phyloP scores from a whole-genome alignment of 2,329 filamentous ascomycete species.

The Penicillium sp. region DNA sequence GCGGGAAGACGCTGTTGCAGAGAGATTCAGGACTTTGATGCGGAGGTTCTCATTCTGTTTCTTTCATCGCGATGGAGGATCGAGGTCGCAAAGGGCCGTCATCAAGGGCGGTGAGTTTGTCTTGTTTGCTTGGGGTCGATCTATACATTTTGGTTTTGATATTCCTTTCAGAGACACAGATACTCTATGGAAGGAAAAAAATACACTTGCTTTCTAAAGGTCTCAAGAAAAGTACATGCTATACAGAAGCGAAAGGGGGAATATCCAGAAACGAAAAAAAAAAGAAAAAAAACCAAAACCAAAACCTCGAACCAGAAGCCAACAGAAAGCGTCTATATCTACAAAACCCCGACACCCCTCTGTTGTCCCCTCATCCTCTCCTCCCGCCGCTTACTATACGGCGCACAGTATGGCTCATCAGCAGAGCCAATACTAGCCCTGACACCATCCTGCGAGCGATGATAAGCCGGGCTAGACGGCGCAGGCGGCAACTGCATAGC shows the following conservation, averaged over 20 bases:
- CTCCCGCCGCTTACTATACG: slow-evolving; percentile 41
- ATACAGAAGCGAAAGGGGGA: slow-evolving; percentile 15
- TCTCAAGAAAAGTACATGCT: slow-evolving; percentile 8
- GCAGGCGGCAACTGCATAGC: slow-evolving; percentile 42
- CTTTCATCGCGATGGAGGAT: slow-evolving; percentile 2
- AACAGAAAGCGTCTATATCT: neutral
- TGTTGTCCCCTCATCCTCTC: slow-evolving; percentile 38
- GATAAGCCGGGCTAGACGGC: slow-evolving; percentile 38
- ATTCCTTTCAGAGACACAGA: neutral
- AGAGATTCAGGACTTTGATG: neutral
- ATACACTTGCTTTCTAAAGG: neutral
- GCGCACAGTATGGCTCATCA: slow-evolving; percentile 41
- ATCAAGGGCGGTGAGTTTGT: slow-evolving; percentile 25
- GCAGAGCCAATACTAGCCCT: slow-evolving; percentile 38
- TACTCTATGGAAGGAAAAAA: neutral
- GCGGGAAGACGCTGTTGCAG: neutral
- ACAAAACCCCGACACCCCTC: slow-evolving; percentile 34
- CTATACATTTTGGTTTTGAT: neutral
- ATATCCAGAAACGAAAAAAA: slow-evolving; percentile 14
- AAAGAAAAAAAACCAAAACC: neutral
- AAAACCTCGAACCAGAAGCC: neutral
- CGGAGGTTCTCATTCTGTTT: slow-evolving; percentile 19
- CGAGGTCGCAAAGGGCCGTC: slow-evolving; percentile 10
- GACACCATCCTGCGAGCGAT: slow-evolving; percentile 37
- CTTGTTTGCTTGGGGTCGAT: slow-evolving; percentile 18